phyloP scores from a whole-genome alignment of 1,284 basidiomycete genomes.

The Blastosporella zonata region DNA sequence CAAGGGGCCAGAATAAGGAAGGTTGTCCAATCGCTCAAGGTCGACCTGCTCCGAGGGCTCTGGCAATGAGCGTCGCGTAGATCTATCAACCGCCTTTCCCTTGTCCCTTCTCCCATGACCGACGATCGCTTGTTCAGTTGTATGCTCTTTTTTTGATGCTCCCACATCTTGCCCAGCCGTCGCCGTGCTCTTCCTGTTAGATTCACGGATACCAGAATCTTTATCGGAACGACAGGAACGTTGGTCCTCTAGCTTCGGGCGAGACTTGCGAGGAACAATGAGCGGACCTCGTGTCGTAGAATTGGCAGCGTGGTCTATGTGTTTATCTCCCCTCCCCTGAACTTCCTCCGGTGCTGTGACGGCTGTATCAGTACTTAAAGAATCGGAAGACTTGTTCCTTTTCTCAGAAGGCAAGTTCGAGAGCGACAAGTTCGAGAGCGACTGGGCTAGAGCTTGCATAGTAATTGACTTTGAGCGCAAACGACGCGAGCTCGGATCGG shows the following conservation, averaged over 20 bases:
- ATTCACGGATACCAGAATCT: slow-evolving; percentile 4
- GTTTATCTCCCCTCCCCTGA: background rate
- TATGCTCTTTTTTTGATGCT: slow-evolving; percentile 1
- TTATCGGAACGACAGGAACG: slow-evolving; percentile 3
- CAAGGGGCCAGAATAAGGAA: slow-evolving; percentile 30
- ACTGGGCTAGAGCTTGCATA: slow-evolving; percentile 2
- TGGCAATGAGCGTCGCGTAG: slow-evolving; percentile 11
- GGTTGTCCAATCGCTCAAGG: slow-evolving; percentile 19
- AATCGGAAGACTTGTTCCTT: slow-evolving; percentile 24
- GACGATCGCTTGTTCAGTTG: background rate
- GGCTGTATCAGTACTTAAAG: slow-evolving; percentile 15
- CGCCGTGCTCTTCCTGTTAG: background rate
- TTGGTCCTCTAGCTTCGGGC: slow-evolving; percentile 5
- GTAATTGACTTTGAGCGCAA: background rate
- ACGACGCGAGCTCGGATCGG: background rate
- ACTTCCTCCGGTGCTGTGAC: slow-evolving; percentile 15
- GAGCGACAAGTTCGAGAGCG: slow-evolving; percentile 2
- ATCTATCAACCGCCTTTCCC: slow-evolving; percentile 21
- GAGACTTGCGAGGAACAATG: slow-evolving; percentile 1
- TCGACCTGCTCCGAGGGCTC: background rate
- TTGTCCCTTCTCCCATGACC: slow-evolving; percentile 18
- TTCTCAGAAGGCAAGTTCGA: slow-evolving; percentile 18
- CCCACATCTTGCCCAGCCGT: background rate
- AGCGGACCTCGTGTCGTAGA: background rate
- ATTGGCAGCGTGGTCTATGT: background rate